phyloP scores from a whole-genome alignment of 1,284 basidiomycete genomes.

The Ustilago trichophora region DNA sequence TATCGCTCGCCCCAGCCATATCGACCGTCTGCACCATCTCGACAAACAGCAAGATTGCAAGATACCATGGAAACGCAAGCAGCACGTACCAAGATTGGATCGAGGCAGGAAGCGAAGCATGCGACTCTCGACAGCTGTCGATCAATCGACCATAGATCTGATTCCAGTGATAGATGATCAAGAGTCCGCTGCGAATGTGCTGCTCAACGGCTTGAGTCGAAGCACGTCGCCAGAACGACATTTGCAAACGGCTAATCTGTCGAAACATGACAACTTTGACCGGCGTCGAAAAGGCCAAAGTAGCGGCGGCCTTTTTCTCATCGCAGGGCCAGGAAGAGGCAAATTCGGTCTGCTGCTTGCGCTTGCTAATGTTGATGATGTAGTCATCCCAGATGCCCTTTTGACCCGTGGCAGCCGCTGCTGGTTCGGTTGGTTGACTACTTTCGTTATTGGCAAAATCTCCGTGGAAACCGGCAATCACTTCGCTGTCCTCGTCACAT shows the following conservation, averaged over 20 bases:
- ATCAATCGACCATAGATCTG: slow-evolving; percentile 16
- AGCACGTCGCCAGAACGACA: slow-evolving; percentile 27
- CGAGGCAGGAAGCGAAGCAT: slow-evolving; percentile 13
- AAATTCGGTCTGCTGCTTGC: slow-evolving; percentile 8
- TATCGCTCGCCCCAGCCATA: slow-evolving; percentile 16
- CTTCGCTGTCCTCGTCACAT: slow-evolving; percentile 22
- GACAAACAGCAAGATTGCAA: slow-evolving; percentile 24
- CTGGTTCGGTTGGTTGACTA: too few species aligned
- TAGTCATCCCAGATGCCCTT: slow-evolving; percentile 33
- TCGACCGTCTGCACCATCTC: slow-evolving; percentile 31
- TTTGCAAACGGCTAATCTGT: slow-evolving; percentile 20
- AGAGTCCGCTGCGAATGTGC: slow-evolving; percentile 18
- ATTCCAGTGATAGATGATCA: slow-evolving; percentile 28
- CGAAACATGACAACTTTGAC: slow-evolving; percentile 34
- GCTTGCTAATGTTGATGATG: slow-evolving; percentile 15
- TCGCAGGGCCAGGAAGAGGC: slow-evolving; percentile 16
- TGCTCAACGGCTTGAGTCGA: slow-evolving; percentile 8
- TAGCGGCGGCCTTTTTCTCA: slow-evolving; percentile 6
- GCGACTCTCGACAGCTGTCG: slow-evolving; percentile 15
- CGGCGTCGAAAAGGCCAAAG: slow-evolving; percentile 18
- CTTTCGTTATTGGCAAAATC: too few species aligned
- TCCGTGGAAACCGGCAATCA: too few species aligned
- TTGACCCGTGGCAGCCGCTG: too few species aligned
- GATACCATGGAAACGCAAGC: slow-evolving; percentile 25
- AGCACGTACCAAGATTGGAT: slow-evolving; percentile 30